Base-by-base conservation (phyloP, 1,139 yeast species). In the Pichia cactophila region DNA sequence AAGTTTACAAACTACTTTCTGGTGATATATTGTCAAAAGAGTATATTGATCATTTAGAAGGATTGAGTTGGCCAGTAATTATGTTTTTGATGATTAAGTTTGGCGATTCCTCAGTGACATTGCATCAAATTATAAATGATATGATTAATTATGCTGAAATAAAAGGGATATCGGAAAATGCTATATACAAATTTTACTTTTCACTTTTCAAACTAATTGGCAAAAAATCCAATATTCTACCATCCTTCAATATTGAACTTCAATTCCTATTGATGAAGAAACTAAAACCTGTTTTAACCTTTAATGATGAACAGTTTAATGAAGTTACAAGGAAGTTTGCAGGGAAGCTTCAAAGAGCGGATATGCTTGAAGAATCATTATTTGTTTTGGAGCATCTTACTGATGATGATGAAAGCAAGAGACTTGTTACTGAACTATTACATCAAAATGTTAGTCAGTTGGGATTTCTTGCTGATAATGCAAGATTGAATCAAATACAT, bases 61-160 rank as follows among this genome's bases (percentile, higher is more conserved):
- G 72, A 1, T 70, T 86, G 37, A 77, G 85, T 16, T 88, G 96
- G 95, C 72, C 75, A 49, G 70, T 83, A 40, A 72, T 77, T 12
- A 70, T 89, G 35, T 81, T 83, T 0, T 57, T 86, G 48, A 63
- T 72, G 33, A 61, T 88, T 20, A 80, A 78, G 64, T 90, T 82
- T 64, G 89, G 86, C 8, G 69, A 74, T 49, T 58, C 69, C 60
- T 74, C 66, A 47, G 61, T 45, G 33, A 26, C 56, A 8, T 28
- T 61, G 11, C 23, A 41, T 11, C 45, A 47, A 5, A 38, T 49
- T n/a, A 47, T 61, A 4, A 20, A 17, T 10, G 51, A 55, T 23
- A 53, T 60, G 35, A 31, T 56, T 20, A 28, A 35, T 0, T 49
- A 50, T 46, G 50, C 49, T 17, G 51, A 47, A 23, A 50, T 52